A percentile compares a stretch with the other conserved stretches of the same genome.
phyloP scores from a whole-genome alignment of 2,329 filamentous ascomycete genomes.

The Calonectria honghensis region DNA sequence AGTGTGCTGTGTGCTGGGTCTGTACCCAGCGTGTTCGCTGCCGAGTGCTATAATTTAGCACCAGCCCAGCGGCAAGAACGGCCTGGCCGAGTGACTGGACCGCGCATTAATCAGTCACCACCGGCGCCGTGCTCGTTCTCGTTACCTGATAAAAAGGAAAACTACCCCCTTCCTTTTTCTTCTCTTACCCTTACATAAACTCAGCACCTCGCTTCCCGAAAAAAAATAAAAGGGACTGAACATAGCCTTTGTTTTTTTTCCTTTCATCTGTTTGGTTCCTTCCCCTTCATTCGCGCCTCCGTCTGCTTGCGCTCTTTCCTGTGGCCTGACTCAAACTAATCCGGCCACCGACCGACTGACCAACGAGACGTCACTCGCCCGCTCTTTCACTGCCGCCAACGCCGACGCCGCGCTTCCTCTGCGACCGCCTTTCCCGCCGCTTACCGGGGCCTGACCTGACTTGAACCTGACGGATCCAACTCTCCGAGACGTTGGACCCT shows the following conservation, averaged over 20 bases:
- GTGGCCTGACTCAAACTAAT: conserved; percentile 39
- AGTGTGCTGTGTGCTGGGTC: neutral
- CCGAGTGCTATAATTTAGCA: neutral
- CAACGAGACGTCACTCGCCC: conserved; percentile 34
- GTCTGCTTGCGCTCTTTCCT: conserved; percentile 6
- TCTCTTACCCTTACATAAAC: conserved; percentile 26
- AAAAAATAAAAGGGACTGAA: neutral
- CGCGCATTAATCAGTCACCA: conserved; percentile 20
- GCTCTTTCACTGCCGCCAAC: conserved; percentile 45
- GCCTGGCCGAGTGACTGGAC: conserved; percentile 34
- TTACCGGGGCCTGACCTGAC: conserved; percentile 49
- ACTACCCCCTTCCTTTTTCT: neutral
- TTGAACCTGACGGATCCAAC: conserved; percentile 47
- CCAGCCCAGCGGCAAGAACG: conserved; percentile 27
- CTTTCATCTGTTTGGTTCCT: neutral
- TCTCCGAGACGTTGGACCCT: conserved; percentile 30
- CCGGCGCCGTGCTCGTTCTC: neutral
- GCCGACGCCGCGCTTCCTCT: conserved; percentile 42
- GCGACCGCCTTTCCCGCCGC: conserved; percentile 56
- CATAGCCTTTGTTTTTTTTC: neutral
- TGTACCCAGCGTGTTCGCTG: conserved; percentile 1
- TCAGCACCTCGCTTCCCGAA: neutral
- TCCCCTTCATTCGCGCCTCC: neutral
- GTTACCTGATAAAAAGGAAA: conserved; percentile 22
- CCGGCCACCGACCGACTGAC: conserved; percentile 22